Conservation (phyloP, 2,329 filamentous ascomycete genomes). For the Thelonectria blattea region DNA sequence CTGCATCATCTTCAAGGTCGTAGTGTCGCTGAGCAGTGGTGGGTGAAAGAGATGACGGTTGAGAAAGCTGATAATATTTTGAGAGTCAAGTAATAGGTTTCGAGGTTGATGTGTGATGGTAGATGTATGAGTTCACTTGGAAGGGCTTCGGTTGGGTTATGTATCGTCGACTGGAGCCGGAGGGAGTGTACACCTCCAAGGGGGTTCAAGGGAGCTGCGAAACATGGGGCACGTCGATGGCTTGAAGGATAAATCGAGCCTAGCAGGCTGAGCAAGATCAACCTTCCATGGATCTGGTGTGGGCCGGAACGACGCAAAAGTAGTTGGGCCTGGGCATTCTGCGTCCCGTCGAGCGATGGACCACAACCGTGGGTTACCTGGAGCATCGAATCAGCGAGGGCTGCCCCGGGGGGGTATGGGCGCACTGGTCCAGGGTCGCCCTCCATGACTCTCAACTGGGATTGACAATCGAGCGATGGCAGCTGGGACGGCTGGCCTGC, state of each 20-base stretch:
- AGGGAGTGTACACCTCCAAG: conserved; percentile 26
- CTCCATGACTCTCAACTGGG: conserved; percentile 34
- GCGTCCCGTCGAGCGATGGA: conserved; percentile 36
- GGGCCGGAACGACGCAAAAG: conserved; percentile 41
- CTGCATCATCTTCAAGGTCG: conserved; percentile 42
- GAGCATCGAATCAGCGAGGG: conserved; percentile 37
- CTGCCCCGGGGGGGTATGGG: conserved; percentile 15
- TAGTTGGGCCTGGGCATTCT: conserved; percentile 38
- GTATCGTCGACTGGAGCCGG: conserved; percentile 36
- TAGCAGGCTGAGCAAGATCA: conserved; percentile 44
- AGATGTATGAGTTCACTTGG: conserved; percentile 1
- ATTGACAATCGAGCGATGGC: conserved; percentile 36
- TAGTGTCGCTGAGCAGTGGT: not conserved
- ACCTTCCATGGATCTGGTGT: conserved; percentile 47
- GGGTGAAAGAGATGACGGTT: not conserved
- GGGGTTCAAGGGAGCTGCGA: conserved; percentile 43
- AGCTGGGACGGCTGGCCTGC: conserved; percentile 38
- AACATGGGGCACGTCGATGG: conserved; percentile 43
- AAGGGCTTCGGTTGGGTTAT: conserved; percentile 40
- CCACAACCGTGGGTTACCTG: conserved; percentile 45
- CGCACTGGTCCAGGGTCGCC: conserved; percentile 31
- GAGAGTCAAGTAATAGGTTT: not conserved
- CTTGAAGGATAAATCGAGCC: conserved; percentile 47
- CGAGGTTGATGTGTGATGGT: not conserved
- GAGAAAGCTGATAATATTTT: not conserved